These are phyloP conservation scores for Tremella fuciformis DNA, from an alignment of 768 basidiomycete genomes.

Conservation along the genomic window DNA sequence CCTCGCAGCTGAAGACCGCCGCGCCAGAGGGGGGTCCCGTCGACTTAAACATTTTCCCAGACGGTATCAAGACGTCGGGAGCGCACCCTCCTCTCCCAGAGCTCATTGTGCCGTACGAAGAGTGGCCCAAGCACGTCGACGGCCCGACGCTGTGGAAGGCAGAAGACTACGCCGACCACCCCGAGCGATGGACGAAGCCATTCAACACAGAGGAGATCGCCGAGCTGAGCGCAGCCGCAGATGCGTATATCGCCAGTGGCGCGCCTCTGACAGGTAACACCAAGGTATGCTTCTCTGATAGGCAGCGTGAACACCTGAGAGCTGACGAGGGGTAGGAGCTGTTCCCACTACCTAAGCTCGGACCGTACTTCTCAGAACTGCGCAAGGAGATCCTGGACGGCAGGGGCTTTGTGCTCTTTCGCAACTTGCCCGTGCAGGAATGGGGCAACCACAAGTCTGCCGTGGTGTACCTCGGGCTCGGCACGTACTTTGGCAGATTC, in stretches of 20 bases:
- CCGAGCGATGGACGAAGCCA: conserved; percentile 37
- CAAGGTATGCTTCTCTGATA: conserved; percentile 18
- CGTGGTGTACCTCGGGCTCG: conserved; percentile 44
- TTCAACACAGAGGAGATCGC: conserved; percentile 38
- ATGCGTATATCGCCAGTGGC: conserved; percentile 28
- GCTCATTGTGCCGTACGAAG: conserved; percentile 36
- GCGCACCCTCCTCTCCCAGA: conserved; percentile 36
- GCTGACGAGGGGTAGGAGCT: conserved; percentile 23
- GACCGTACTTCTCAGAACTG: conserved; percentile 24
- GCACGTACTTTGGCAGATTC: conserved; percentile 44
- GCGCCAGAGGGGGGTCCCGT: not conserved
- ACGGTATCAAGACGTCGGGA: conserved; percentile 31
- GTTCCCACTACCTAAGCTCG: conserved; percentile 42
- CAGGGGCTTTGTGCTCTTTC: conserved; percentile 50
- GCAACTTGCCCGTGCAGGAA: conserved; percentile 41
- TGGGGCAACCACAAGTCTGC: conserved; percentile 45
- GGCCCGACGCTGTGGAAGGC: conserved; percentile 46
- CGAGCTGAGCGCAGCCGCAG: conserved; percentile 39
- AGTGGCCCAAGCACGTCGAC: conserved; percentile 36
- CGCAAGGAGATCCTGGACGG: conserved; percentile 43
- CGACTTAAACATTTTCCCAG: conserved; percentile 1
- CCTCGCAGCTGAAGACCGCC: too few species aligned
- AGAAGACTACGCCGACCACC: conserved; percentile 34
- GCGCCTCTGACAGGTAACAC: conserved; percentile 30
- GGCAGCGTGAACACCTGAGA: not conserved